Evolutionary conservation across 75 land plant species (phyloP), one percentile per base, ranked within the genome.

Genomic region (Sequoia sempervirens): DNA sequence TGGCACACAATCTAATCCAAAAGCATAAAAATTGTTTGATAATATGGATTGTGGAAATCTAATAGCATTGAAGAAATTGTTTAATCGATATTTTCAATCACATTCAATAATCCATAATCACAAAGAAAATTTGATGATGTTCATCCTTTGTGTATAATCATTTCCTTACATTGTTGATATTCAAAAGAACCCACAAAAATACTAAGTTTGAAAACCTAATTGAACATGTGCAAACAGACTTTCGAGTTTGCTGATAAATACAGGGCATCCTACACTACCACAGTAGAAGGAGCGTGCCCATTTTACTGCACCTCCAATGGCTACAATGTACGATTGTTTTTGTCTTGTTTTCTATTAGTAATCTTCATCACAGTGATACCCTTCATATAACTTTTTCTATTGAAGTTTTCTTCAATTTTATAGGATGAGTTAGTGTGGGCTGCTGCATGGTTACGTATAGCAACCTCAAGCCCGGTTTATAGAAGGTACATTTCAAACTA

Each of bases 361-460:
- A 58, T 3, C 54, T 20, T 20, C 64, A 58, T 18, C 4, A 58
- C 5, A 58, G 23, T 53, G 15, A 46, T 46, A 46, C 50, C 50
- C 50, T 46, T 10, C 12, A 46, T 46, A 0, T 9, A 9, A 9
- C 11, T 46, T 7, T 10, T 0, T 46, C 9, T 46, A 46, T 9
- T 46, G 12, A 46, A 46, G 50, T 61, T 61, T 61, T 61, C 1
- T 20, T 28, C 2, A 30, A 30, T n/a, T 53, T n/a, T 7, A 41
- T 87, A 95, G 95, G 96, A 96, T 88, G 98, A 96, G 85, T 80
- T 96, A 78, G 82, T 96, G 11, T 96, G 98, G 98, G 96, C 95
- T 69, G 98, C 96, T 30, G 89, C 93, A 36, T 96, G 98, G 98
- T 86, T 96, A 74, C 88, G 90, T 47, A 92, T 90, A 80, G 98